Evolutionary conservation across 1,284 basidiomycete genomes (phyloP).

Genomic region (Earliella scabrosa): DNA sequence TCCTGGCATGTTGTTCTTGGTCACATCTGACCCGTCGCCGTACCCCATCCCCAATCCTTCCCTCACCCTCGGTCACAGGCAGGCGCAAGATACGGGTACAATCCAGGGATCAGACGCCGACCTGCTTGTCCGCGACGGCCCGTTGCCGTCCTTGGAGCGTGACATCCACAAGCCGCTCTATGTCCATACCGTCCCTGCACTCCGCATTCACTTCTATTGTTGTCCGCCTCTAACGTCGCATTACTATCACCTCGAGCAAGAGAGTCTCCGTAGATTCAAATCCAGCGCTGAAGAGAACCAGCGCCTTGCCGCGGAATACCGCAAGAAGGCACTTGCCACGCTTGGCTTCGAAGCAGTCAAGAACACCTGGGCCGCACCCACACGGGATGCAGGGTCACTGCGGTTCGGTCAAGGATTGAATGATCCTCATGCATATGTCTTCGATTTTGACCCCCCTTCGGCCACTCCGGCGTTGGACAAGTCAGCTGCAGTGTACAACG

Average conservation of each 20-base stretch:
- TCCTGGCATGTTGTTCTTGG: neutral
- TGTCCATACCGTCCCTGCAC: neutral
- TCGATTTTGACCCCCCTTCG: neutral
- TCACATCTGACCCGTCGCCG: neutral
- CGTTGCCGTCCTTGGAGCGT: neutral
- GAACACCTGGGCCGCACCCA: neutral
- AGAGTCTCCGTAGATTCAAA: neutral
- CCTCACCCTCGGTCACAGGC: neutral
- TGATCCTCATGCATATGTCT: neutral
- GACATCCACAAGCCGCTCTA: neutral
- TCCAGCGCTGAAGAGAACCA: neutral
- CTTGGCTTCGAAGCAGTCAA: neutral
- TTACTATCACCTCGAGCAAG: neutral
- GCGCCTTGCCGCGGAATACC: neutral
- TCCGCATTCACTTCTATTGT: neutral
- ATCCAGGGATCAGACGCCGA: neutral
- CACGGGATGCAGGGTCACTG: neutral
- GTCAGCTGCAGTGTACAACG: neutral
- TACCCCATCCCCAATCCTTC: neutral
- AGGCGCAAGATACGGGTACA: neutral
- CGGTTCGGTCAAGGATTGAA: neutral
- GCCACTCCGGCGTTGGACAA: neutral
- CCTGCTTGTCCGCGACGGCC: neutral
- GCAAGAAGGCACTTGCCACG: neutral
- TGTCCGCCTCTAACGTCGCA: neutral